Percentiles rank a stretch among this genome's conserved stretches.
phyloP scores from a whole-genome alignment of 1,284 basidiomycete genomes.

The Irpex sp. region DNA sequence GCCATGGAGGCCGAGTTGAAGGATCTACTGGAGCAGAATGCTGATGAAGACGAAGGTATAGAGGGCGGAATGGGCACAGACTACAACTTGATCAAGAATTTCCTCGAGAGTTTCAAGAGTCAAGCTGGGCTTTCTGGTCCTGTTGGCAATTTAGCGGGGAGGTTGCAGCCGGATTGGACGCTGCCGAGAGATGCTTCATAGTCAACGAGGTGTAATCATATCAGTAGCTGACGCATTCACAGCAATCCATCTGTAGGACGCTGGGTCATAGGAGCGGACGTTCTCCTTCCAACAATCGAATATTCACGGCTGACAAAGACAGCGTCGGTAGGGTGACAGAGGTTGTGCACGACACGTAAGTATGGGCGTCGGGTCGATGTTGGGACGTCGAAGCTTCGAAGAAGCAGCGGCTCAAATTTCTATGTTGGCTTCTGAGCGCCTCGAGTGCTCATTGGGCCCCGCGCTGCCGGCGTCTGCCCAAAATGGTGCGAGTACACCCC shows the following conservation, averaged over 20 bases:
- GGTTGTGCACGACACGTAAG: neutral
- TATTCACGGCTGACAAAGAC: too few species aligned
- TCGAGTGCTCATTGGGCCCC: neutral
- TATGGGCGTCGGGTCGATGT: neutral
- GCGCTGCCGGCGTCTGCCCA: neutral
- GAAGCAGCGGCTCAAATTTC: too few species aligned
- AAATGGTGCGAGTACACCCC: neutral
- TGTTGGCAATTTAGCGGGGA: slow-evolving; percentile 82
- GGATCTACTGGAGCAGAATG: slow-evolving; percentile 56
- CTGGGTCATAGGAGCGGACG: neutral
- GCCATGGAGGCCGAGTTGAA: slow-evolving; percentile 85
- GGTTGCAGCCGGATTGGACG: slow-evolving; percentile 72
- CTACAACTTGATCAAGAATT: slow-evolving; percentile 91
- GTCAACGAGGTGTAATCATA: neutral
- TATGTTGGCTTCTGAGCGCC: neutral
- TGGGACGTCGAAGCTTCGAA: neutral
- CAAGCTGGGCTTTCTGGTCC: slow-evolving; percentile 87
- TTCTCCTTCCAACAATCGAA: too few species aligned
- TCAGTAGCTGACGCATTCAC: neutral
- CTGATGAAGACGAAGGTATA: slow-evolving; percentile 50
- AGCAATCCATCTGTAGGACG: neutral
- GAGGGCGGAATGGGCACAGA: slow-evolving; percentile 55
- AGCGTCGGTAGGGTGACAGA: too few species aligned
- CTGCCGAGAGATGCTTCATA: slow-evolving; percentile 60
- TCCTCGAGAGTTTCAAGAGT: slow-evolving; percentile 90